Conservation (phyloP, 129 eudicot genomes). For the Helianthus annuus region DNA sequence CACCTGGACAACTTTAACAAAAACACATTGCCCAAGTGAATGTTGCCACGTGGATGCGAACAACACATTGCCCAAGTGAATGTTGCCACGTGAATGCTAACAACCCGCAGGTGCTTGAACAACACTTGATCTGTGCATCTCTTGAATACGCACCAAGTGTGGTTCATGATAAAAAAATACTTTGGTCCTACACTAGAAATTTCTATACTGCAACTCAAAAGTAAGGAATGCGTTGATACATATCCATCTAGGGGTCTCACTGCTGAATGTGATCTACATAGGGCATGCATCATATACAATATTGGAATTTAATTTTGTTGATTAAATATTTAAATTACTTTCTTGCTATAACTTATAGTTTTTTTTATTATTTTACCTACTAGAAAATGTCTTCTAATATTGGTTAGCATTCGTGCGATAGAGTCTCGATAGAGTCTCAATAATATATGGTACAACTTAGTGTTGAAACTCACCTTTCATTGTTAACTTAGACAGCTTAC, state of each 20-base stretch:
- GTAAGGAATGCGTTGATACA: conserved; percentile 56
- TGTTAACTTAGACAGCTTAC: no score
- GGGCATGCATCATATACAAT: conserved; percentile 71
- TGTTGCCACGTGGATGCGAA: conserved; percentile 91
- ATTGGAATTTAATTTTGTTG: background rate
- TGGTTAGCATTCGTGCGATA: conserved; percentile 69
- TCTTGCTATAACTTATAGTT: background rate
- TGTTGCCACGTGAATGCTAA: no score
- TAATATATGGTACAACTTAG: no score
- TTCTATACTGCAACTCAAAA: conserved; percentile 52
- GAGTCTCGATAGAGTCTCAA: conserved; percentile 66
- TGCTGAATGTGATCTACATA: conserved; percentile 74
- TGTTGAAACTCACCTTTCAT: no score
- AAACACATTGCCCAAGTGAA: conserved; percentile 50
- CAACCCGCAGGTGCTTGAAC: conserved; percentile 90
- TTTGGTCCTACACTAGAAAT: conserved; percentile 65
- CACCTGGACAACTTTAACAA: no score
- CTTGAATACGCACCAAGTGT: conserved; percentile 80
- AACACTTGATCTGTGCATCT: conserved; percentile 82
- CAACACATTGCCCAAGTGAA: no score
- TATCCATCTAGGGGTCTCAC: conserved; percentile 47
- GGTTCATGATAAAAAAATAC: conserved; percentile 63
- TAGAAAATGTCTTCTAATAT: conserved; percentile 72
- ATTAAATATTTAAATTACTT: background rate
- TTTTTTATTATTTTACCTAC: background rate